Percentiles rank a stretch among this genome's conserved stretches.
These are phyloP conservation scores for Leccinum pachyderme DNA, from an alignment of 1,284 basidiomycete species.

Conservation along the genomic window DNA sequence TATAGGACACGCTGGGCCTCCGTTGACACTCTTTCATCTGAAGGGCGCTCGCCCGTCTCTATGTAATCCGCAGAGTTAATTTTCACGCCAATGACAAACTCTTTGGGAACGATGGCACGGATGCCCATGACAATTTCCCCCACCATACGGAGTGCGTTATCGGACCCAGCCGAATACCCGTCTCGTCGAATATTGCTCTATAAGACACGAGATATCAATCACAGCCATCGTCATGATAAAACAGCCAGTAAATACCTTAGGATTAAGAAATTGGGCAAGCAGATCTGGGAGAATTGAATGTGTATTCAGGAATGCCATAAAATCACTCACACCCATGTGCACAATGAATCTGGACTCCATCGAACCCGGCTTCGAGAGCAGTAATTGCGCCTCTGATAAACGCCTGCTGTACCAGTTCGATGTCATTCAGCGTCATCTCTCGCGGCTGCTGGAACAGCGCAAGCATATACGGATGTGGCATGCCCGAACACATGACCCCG, in stretches of 20 bases:
- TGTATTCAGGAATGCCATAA: background rate
- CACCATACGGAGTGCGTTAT: constrained; percentile 59
- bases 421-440: constrained; percentile 59
- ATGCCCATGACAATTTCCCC: constrained; percentile 63
- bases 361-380: constrained; percentile 75
- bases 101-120: constrained; percentile 50
- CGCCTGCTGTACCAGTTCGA: constrained; percentile 57
- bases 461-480: constrained; percentile 38
- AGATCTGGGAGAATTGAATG: constrained; percentile 56
- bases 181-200: constrained; percentile 73
- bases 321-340: constrained; percentile 79
- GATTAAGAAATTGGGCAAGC: constrained; percentile 81
- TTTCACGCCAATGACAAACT: constrained; percentile 84
- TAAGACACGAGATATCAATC: constrained; percentile 1
- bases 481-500: constrained; percentile 5
- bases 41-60: constrained; percentile 41
- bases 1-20: constrained; percentile 49
- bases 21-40: constrained; percentile 24
- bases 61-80: constrained; percentile 87
- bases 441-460: constrained; percentile 64
- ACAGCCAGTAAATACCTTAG: constrained; percentile 49
- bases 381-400: constrained; percentile 74
- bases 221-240: background rate
- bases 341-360: constrained; percentile 87
- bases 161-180: constrained; percentile 49